Conservation (phyloP, 345 rosid species). For the Turritis glabra region DNA sequence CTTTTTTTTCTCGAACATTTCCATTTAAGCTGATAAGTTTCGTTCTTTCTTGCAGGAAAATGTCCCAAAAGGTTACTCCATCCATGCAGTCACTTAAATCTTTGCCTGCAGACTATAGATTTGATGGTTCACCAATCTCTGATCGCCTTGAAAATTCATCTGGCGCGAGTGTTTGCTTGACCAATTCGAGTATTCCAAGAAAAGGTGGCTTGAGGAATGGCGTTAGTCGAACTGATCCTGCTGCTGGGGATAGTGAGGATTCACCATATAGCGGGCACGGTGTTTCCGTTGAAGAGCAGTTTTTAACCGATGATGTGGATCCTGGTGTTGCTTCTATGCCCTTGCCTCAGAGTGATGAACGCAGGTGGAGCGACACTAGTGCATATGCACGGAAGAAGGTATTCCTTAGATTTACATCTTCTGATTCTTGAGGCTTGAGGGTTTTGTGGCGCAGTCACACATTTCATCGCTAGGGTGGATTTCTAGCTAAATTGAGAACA, state of each 20-base stretch:
- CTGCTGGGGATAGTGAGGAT: constrained; percentile 54
- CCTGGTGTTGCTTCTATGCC: constrained; percentile 47
- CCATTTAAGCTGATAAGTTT: constrained; percentile 33
- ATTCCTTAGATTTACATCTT: constrained; percentile 12
- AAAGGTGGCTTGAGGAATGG: constrained; percentile 44
- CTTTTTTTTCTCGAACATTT: constrained; percentile 1
- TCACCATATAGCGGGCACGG: constrained; percentile 67
- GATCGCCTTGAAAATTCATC: constrained; percentile 42
- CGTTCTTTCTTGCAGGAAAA: constrained; percentile 48
- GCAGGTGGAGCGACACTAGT: constrained; percentile 77
- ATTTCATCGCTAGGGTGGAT: not conserved
- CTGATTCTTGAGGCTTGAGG: not conserved
- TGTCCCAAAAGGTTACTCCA: constrained; percentile 58
- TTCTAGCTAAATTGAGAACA: not conserved
- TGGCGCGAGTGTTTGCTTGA: constrained; percentile 23
- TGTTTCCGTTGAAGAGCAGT: constrained; percentile 53
- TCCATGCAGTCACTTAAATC: constrained; percentile 68
- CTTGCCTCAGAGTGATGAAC: constrained; percentile 51
- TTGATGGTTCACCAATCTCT: constrained; percentile 52
- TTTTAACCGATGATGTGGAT: constrained; percentile 48
- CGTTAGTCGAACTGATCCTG: constrained; percentile 41
- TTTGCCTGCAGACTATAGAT: constrained; percentile 65
- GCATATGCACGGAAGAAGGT: constrained; percentile 82
- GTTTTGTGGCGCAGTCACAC: not conserved
- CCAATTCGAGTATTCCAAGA: constrained; percentile 44